A percentile compares a stretch with the other conserved stretches of the same genome.
phyloP scores from a whole-genome alignment of 192 early-diverging fungal species.

The Backusella parvicylindrica region DNA sequence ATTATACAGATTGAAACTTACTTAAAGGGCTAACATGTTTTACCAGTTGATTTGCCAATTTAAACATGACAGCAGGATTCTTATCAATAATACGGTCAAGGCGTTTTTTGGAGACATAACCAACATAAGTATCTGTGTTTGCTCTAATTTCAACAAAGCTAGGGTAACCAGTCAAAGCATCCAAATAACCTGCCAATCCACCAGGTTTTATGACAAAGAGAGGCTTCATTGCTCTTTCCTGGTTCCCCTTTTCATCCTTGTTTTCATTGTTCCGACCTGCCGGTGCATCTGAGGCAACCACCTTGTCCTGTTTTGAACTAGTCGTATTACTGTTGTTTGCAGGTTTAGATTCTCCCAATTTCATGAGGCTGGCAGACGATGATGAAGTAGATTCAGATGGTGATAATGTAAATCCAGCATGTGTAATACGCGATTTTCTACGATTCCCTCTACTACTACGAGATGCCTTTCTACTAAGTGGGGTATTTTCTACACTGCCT shows the following conservation, averaged over 20 bases:
- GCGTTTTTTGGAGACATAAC: conserved; percentile 78
- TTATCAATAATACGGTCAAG: conserved; percentile 84
- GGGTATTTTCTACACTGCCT: not conserved
- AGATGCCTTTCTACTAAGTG: not conserved
- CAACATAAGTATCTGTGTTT: conserved; percentile 78
- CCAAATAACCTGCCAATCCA: conserved; percentile 89
- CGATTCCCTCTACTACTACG: not conserved
- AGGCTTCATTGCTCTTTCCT: conserved; percentile 29
- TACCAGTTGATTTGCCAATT: conserved; percentile 85
- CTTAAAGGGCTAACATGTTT: conserved; percentile 75
- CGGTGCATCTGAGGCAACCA: conserved; percentile 29
- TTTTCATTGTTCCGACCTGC: conserved; percentile 19
- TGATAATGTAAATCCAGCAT: not conserved
- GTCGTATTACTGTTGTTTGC: not conserved
- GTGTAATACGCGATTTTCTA: not conserved
- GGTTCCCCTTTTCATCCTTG: not conserved
- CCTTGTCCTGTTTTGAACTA: not conserved
- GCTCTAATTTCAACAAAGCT: conserved; percentile 84
- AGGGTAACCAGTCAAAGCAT: conserved; percentile 87
- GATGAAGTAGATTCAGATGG: not conserved
- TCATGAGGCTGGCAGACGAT: not conserved
- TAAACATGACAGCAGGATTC: conserved; percentile 81
- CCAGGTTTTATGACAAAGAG: conserved; percentile 81
- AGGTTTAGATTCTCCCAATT: not conserved
- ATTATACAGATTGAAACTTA: conserved; percentile 25